Evolutionary conservation across 2,329 filamentous ascomycete species (phyloP).

Genomic region (Colletotrichum gigasporum): DNA sequence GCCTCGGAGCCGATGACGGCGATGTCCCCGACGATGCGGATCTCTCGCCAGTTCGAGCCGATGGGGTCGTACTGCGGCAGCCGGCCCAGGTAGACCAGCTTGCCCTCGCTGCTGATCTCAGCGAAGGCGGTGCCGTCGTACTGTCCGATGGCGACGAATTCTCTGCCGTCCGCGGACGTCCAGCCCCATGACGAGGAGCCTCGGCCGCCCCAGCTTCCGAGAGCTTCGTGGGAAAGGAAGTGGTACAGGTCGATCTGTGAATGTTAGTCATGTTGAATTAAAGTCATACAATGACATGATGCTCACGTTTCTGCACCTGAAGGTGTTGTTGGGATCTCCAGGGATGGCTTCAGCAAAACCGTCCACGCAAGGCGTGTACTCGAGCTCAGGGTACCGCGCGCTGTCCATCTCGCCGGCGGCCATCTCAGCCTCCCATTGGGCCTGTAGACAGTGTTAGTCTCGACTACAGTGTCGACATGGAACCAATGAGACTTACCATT

Average conservation of each 20-base stretch:
- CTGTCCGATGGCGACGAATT: slow-evolving; percentile 64
- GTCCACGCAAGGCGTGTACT: slow-evolving; percentile 50
- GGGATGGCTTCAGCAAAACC: slow-evolving; percentile 55
- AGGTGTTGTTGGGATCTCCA: slow-evolving; percentile 57
- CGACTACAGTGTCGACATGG: too few species aligned
- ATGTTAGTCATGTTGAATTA: background rate
- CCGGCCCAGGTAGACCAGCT: slow-evolving; percentile 62
- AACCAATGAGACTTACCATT: slow-evolving; percentile 37
- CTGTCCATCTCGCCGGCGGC: slow-evolving; percentile 46
- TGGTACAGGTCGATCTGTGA: slow-evolving; percentile 45
- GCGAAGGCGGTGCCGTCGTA: slow-evolving; percentile 63
- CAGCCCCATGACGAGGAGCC: slow-evolving; percentile 61
- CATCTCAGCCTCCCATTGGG: slow-evolving; percentile 44
- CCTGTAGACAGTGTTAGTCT: slow-evolving; percentile 30
- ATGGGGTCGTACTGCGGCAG: slow-evolving; percentile 56
- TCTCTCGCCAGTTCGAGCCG: slow-evolving; percentile 62
- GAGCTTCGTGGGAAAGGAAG: slow-evolving; percentile 45
- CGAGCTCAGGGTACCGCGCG: slow-evolving; percentile 46
- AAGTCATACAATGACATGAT: background rate
- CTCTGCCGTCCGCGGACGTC: slow-evolving; percentile 60
- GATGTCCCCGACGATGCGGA: slow-evolving; percentile 50
- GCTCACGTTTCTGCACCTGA: slow-evolving; percentile 55
- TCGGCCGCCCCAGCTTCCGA: slow-evolving; percentile 44
- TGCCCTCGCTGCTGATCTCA: slow-evolving; percentile 59
- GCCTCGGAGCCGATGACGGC: slow-evolving; percentile 53